A percentile compares a stretch with the other conserved stretches of the same genome.
Conservation (phyloP, 495 filamentous ascomycete genomes). For the Penicillium antarcticum region DNA sequence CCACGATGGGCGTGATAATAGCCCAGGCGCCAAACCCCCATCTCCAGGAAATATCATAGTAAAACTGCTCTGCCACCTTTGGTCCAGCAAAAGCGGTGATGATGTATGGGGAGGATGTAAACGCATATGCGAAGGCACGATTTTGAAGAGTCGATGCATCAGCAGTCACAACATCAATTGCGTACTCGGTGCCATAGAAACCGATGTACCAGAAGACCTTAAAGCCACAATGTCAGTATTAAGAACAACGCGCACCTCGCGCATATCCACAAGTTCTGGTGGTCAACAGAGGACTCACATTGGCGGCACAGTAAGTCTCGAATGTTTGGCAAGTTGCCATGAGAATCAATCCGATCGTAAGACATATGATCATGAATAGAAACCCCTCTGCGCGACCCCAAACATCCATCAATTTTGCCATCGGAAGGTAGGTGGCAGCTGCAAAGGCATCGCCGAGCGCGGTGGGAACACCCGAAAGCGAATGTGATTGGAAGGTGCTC, state of each 20-base stretch:
- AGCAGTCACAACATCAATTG: slow-evolving; percentile 52
- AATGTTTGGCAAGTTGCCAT: slow-evolving; percentile 47
- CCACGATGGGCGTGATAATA: slow-evolving; percentile 52
- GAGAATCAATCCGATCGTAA: slow-evolving; percentile 39
- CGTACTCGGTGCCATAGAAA: slow-evolving; percentile 50
- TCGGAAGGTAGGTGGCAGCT: slow-evolving; percentile 56
- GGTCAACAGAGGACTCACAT: slow-evolving; percentile 1
- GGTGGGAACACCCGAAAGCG: slow-evolving; percentile 25
- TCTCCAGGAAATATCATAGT: slow-evolving; percentile 44
- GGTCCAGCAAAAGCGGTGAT: slow-evolving; percentile 51
- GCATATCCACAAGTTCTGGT: not conserved
- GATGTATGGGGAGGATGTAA: slow-evolving; percentile 55
- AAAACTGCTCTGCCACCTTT: slow-evolving; percentile 41
- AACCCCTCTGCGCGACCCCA: slow-evolving; percentile 57
- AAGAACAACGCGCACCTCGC: not conserved
- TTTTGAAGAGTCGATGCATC: slow-evolving; percentile 57
- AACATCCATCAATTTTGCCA: slow-evolving; percentile 64
- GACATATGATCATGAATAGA: slow-evolving; percentile 30
- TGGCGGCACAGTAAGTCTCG: slow-evolving; percentile 42
- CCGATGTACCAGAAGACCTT: slow-evolving; percentile 48
- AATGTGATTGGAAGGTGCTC: slow-evolving; percentile 26
- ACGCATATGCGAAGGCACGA: slow-evolving; percentile 53
- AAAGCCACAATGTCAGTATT: not conserved
- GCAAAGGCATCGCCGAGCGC: slow-evolving; percentile 44
- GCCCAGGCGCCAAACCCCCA: slow-evolving; percentile 59